phyloP scores from a whole-genome alignment of 2,329 filamentous ascomycete genomes.

The Aspergillus ochraceoroseus region DNA sequence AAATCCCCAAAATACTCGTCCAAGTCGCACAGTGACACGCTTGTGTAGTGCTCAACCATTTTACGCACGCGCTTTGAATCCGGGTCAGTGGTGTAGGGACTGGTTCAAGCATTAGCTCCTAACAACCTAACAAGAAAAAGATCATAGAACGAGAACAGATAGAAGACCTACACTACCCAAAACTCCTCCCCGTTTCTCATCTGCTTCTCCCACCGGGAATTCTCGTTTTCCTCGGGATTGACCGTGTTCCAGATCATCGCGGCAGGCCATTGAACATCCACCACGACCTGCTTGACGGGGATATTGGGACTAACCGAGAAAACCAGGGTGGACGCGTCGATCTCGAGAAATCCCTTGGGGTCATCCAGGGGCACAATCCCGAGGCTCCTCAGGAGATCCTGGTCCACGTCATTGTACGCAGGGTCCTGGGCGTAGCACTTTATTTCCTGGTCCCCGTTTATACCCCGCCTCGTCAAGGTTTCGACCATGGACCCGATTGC shows the following conservation, averaged over 20 bases:
- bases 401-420: conserved; percentile 22
- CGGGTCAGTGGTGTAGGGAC: conserved; percentile 23
- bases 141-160: neutral
- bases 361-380: conserved; percentile 27
- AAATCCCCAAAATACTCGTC: conserved; percentile 23
- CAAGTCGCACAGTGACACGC: conserved; percentile 12
- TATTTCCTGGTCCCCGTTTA: neutral
- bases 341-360: conserved; percentile 35
- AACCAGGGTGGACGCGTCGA: conserved; percentile 39
- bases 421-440: conserved; percentile 30
- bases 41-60: conserved; percentile 23
- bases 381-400: conserved; percentile 15
- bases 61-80: conserved; percentile 19
- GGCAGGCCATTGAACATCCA: conserved; percentile 37
- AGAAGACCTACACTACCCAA: conserved; percentile 18
- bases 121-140: neutral
- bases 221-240: conserved; percentile 4
- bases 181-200: conserved; percentile 15
- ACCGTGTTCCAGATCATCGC: conserved; percentile 30
- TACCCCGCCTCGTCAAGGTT: conserved; percentile 11
- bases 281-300: conserved; percentile 38
- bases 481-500: conserved; percentile 23
- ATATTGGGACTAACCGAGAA: conserved; percentile 33
- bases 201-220: conserved; percentile 15
- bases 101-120: neutral